Conservation (phyloP, 2,329 filamentous ascomycete genomes). For the Coniella lustricola region DNA sequence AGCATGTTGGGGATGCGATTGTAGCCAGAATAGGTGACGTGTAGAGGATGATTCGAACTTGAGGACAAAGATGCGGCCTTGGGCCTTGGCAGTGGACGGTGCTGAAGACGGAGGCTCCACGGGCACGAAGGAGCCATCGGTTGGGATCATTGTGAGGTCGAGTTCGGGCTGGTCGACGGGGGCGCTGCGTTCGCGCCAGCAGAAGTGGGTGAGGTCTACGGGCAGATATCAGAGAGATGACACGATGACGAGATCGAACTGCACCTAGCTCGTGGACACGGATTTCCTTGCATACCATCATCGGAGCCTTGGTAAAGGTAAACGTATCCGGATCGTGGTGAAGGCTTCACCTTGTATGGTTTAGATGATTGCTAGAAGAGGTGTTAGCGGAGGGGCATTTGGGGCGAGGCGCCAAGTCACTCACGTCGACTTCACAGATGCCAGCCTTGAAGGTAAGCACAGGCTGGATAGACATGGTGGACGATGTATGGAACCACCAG, state of each 20-base stretch:
- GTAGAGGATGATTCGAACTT: constrained; percentile 92
- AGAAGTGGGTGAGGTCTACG: constrained; percentile 85
- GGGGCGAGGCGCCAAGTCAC: constrained; percentile 25
- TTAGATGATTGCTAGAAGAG: constrained; percentile 40
- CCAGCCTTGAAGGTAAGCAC: constrained; percentile 97
- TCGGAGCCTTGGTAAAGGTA: constrained; percentile 71
- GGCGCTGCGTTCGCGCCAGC: constrained; percentile 79
- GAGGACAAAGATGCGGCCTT: constrained; percentile 86
- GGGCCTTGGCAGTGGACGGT: constrained; percentile 57
- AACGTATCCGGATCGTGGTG: constrained; percentile 72
- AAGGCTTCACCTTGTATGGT: constrained; percentile 66
- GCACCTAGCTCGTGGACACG: background rate
- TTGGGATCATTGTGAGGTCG: constrained; percentile 89
- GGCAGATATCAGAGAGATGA: background rate
- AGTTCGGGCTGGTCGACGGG: constrained; percentile 68
- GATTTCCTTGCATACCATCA: constrained; percentile 53
- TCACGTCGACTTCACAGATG: constrained; percentile 75
- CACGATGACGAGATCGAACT: background rate
- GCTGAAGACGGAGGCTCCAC: constrained; percentile 58
- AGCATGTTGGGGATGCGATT: constrained; percentile 74
- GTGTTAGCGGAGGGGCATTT: constrained; percentile 15
- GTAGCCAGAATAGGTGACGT: constrained; percentile 91
- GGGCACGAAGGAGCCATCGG: constrained; percentile 79
- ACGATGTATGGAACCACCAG: background rate
- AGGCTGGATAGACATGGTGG: constrained; percentile 70